Evolutionary conservation across 2,329 filamentous ascomycete genomes (phyloP), one percentile per base, ranked within the genome.

Genomic region (Pestalotiopsis sp.): DNA sequence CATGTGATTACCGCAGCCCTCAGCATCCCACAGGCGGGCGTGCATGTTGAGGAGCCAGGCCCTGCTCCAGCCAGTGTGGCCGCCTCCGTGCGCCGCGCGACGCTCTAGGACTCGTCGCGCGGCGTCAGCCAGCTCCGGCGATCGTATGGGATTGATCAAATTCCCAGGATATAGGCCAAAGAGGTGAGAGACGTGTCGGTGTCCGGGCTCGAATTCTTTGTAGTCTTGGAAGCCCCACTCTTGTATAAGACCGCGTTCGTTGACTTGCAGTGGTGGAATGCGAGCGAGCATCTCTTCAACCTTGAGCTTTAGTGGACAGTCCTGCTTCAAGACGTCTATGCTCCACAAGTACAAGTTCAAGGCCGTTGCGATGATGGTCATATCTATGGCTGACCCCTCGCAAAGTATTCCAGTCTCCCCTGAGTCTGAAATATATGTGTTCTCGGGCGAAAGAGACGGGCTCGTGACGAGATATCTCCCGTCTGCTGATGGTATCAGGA

Each of bases 11-110:
- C 58, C 58, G 40, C 58, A 56, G 31, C 66, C 66, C 40, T 62
- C 57, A 36, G 66, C 57, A 59, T 67, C 59, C 38, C 6, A 85
- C 40, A 87, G 74, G 0, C 86, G 80, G 13, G 85, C 84, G 65
- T 84, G 83, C 52, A 86, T 76, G 56, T 82, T 84, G n/a, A 86
- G 76, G 0, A 84, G 74, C 85, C 85, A 87, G 4, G 83, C 84
- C 17, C 83, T 79, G 4, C 83, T 85, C 85, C 85, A 87, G 0
- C 85, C 85, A 0, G 84, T 87, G 65, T 85, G 81, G 0, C 83
- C 85, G 4, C 83, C 82, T 2, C 79, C 79, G 14, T 79, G 73
- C 0, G 75, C 75, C 0, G 76, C 74, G 27, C 80, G 69, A 6
- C 76, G 70, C 0, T 75, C 71, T 1, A 82, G 72, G 0, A 78